These are phyloP conservation scores for Debaryomyces fabryi DNA, from an alignment of 1,139 yeast genomes.

Conservation along the genomic window DNA sequence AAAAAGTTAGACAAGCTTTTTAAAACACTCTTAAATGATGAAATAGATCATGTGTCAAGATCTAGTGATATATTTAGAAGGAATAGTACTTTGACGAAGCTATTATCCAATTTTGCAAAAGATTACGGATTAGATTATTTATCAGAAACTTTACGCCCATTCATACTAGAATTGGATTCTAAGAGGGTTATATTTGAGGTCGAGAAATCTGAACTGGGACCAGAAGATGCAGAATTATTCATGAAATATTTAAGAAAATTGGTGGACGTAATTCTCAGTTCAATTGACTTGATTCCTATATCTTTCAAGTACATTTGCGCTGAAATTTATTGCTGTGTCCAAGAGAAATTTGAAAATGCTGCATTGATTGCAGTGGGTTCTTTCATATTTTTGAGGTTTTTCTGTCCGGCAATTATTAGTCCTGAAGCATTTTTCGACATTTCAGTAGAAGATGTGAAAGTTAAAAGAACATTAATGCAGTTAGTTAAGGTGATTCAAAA, in stretches of 20 bases:
- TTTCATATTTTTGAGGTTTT: slow-evolving; percentile 77
- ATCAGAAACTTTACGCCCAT: slow-evolving; percentile 54
- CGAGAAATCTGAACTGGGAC: slow-evolving; percentile 54
- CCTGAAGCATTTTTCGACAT: slow-evolving; percentile 70
- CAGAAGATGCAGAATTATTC: slow-evolving; percentile 52
- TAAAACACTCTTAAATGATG: slow-evolving; percentile 59
- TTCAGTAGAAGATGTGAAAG: slow-evolving; percentile 46
- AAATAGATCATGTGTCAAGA: slow-evolving; percentile 59
- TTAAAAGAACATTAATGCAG: slow-evolving; percentile 75
- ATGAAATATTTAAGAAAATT: slow-evolving; percentile 59
- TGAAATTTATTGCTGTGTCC: slow-evolving; percentile 67
- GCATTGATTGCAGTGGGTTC: slow-evolving; percentile 82
- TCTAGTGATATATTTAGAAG: slow-evolving; percentile 77
- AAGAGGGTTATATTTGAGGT: slow-evolving; percentile 64
- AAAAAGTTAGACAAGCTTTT: slow-evolving; percentile 59
- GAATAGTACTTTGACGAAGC: slow-evolving; percentile 80
- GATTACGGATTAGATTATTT: slow-evolving; percentile 66
- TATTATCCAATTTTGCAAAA: slow-evolving; percentile 72
- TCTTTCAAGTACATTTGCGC: slow-evolving; percentile 78
- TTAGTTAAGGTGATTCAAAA: slow-evolving; percentile 86
- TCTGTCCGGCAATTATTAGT: slow-evolving; percentile 90
- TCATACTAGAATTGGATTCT: slow-evolving; percentile 52
- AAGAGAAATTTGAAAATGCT: slow-evolving; percentile 67
- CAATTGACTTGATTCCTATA: slow-evolving; percentile 63
- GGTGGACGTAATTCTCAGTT: slow-evolving; percentile 61